phyloP scores from a whole-genome alignment of 345 rosid genomes.

The Camelina hispida region DNA sequence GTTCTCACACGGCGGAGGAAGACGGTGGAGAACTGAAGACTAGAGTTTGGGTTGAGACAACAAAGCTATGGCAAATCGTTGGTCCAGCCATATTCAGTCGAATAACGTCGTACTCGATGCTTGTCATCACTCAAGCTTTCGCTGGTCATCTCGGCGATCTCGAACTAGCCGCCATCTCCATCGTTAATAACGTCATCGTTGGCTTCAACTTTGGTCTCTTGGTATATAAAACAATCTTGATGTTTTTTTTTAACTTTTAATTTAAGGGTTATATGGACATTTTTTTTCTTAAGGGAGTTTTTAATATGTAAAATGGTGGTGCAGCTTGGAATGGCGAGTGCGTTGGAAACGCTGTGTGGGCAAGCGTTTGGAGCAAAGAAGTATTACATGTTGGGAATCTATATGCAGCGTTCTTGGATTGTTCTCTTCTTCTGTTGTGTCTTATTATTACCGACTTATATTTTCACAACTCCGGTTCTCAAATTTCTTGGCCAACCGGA shows the following conservation, averaged over 20 bases:
- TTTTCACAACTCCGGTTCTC: slow-evolving; percentile 62
- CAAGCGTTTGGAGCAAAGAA: slow-evolving; percentile 78
- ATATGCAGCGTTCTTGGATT: slow-evolving; percentile 79
- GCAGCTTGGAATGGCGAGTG: slow-evolving; percentile 82
- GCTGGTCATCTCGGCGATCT: slow-evolving; percentile 95
- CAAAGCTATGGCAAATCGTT: slow-evolving; percentile 83
- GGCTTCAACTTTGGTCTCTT: slow-evolving; percentile 87
- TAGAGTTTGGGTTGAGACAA: slow-evolving; percentile 72
- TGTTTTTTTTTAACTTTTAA: no score
- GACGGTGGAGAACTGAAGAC: slow-evolving; percentile 37
- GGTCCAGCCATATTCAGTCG: slow-evolving; percentile 90
- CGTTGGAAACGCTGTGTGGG: slow-evolving; percentile 73
- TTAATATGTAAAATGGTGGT: neutral
- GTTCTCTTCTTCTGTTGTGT: slow-evolving; percentile 54
- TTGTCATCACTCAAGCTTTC: slow-evolving; percentile 90
- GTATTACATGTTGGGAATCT: slow-evolving; percentile 64
- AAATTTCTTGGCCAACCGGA: slow-evolving; percentile 66
- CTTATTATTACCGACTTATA: slow-evolving; percentile 57
- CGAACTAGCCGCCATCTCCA: slow-evolving; percentile 90
- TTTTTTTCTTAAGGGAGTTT: neutral
- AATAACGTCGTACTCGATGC: slow-evolving; percentile 72
- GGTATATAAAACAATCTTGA: slow-evolving; percentile 44
- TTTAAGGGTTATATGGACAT: neutral
- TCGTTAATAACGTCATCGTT: slow-evolving; percentile 66
- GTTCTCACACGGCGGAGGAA: slow-evolving; percentile 38